Evolutionary conservation across 129 eudicot species (phyloP), one percentile per base, ranked within the genome.

Genomic region (Chrysanthemum lavandulifolium): DNA sequence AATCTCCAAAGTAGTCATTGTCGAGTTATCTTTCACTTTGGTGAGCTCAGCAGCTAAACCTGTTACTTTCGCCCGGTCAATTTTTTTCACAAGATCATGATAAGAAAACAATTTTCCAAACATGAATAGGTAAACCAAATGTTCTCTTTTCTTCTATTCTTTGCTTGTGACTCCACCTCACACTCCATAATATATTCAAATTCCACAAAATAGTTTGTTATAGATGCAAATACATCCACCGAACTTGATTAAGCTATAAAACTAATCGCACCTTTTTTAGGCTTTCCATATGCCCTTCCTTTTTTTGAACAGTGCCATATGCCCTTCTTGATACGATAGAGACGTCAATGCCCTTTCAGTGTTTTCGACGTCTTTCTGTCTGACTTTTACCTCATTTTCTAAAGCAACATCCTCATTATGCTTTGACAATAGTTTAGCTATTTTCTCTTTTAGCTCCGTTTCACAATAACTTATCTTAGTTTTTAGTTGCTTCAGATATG

Each of bases 21-120:
- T 75, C 5, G 96, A 81, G 77, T 75, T 77, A 78, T 95, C 96
- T 81, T 95, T 95, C 75, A 95, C 97, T 88, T 85, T 91, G 58
- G 91, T 95, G 78, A 95, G 99, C 77, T 82, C 88, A 47, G 96
- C 99, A 62, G 91, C 96, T 74, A 95, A 97, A 13, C 99, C 97
- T 86, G 91, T 95, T 62, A 95, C 99, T 73, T 75, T 88, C 12
- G 92, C 85, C 82, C 91, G 74, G 81, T 95, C 91, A 76, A 95
- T 91, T 81, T 90, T 95, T 82, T 72, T 91, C 76, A 74, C 84
- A 15, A 97, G 96, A 77, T 91, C 91, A 67, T 81, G 86, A 61
- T 88, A 95, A 71, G 67, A 76, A 85, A 95, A 95, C 13, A 84
- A 78, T 84, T 91, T 25, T 90, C 89, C 76, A 95, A 74, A 21